Evolutionary conservation across 306 rosid genomes (phyloP).

Genomic region (Quercus aquifolioides): DNA sequence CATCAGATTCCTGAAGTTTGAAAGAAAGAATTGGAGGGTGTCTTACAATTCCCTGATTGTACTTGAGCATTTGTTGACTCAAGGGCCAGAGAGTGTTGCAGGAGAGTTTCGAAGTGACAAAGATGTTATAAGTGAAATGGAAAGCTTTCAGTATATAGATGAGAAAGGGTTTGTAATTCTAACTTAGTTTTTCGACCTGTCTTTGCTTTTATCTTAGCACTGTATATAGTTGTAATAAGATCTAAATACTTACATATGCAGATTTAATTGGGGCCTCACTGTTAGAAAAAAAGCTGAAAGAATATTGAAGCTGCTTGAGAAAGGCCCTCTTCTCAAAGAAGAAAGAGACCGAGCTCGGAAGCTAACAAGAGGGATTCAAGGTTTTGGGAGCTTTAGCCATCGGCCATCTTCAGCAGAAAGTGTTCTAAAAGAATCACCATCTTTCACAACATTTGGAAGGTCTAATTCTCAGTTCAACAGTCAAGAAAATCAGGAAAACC

Average conservation of each 20-base stretch:
- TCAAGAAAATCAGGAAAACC: conserved; percentile 41
- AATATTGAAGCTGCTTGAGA: conserved; percentile 56
- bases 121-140: conserved; percentile 57
- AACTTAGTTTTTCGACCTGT: not conserved
- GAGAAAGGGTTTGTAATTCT: conserved; percentile 50
- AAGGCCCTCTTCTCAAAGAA: conserved; percentile 63
- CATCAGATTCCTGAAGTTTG: conserved; percentile 68
- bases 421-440: conserved; percentile 44
- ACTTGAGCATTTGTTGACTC: conserved; percentile 79
- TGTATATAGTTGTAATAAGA: not conserved
- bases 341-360: conserved; percentile 77
- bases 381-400: conserved; percentile 79
- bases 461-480: conserved; percentile 36
- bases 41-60: conserved; percentile 73
- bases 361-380: conserved; percentile 81
- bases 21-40: conserved; percentile 78
- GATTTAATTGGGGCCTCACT: conserved; percentile 94
- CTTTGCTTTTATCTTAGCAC: not conserved
- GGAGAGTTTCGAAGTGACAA: conserved; percentile 68
- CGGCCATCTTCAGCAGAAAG: conserved; percentile 43
- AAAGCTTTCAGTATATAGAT: conserved; percentile 64
- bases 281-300: conserved; percentile 77
- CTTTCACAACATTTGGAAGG: conserved; percentile 38
- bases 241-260: conserved; percentile 19
- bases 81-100: conserved; percentile 90